phyloP scores from a whole-genome alignment of 805 yeast species.

The Candida succiphila region DNA sequence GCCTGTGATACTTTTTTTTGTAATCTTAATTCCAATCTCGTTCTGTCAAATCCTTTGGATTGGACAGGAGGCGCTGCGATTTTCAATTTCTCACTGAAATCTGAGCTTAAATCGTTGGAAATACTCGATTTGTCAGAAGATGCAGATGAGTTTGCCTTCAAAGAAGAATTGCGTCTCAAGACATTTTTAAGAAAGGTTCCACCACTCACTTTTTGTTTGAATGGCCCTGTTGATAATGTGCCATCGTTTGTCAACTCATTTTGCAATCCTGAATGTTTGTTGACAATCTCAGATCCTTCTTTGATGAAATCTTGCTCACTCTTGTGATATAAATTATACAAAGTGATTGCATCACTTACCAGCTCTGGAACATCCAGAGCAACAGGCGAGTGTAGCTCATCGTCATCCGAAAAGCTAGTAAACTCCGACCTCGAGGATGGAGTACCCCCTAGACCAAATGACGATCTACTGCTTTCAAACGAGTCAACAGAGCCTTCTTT shows the following conservation, averaged over 20 bases:
- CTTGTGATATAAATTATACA: conserved; percentile 4
- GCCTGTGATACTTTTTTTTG: conserved; percentile 33
- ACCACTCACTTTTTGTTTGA: conserved; percentile 2
- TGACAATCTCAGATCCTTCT: conserved; percentile 8
- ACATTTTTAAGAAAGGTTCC: conserved; percentile 6
- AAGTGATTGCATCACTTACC: conserved; percentile 10
- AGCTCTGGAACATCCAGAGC: conserved; percentile 7
- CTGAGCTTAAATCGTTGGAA: not conserved
- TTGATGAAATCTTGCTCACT: conserved; percentile 1
- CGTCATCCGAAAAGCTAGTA: not conserved
- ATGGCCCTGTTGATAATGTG: conserved; percentile 7
- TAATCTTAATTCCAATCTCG: conserved; percentile 36
- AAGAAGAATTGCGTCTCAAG: conserved; percentile 4
- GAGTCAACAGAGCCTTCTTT: conserved; percentile 5
- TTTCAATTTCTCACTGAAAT: not conserved
- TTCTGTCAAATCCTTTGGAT: conserved; percentile 27
- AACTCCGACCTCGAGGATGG: not conserved
- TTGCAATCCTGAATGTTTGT: conserved; percentile 11
- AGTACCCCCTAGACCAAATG: no score
- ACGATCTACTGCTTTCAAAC: no score
- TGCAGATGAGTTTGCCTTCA: not conserved
- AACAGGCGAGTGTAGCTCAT: conserved; percentile 2
- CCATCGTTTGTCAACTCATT: conserved; percentile 12
- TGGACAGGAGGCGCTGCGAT: not conserved
- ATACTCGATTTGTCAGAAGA: not conserved